phyloP scores from a whole-genome alignment of 179 eudicot genomes.

The Silene vulgaris region DNA sequence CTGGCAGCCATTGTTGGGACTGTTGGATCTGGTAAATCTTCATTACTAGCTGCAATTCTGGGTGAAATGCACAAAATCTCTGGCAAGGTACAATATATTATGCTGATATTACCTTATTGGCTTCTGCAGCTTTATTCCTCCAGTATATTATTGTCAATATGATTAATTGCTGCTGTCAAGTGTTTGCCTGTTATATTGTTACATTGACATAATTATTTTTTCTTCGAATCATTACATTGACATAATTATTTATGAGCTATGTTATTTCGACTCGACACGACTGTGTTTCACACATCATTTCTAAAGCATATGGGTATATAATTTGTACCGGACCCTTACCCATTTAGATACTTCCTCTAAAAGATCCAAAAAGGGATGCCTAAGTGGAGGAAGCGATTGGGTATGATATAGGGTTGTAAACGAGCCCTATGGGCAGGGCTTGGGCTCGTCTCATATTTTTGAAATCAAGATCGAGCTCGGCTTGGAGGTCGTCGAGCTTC shows the following conservation, averaged over 20 bases:
- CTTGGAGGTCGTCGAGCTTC: too few relatives aligned
- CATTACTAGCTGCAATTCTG: slow-evolving; percentile 67
- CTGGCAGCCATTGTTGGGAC: slow-evolving; percentile 89
- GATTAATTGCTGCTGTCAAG: background rate
- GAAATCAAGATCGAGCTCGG: too few relatives aligned
- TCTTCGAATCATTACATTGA: background rate
- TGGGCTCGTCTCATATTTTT: too few relatives aligned
- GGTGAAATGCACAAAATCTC: slow-evolving; percentile 86
- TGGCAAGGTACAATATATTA: slow-evolving; percentile 54
- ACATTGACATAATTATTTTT: background rate
- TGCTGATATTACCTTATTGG: background rate
- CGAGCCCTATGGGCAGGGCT: too few relatives aligned
- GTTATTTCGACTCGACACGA: too few relatives aligned
- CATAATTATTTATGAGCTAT: background rate
- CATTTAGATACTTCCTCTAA: too few relatives aligned
- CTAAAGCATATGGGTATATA: too few relatives aligned
- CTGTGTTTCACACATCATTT: too few relatives aligned
- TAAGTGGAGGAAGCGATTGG: too few relatives aligned
- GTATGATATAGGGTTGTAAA: too few relatives aligned
- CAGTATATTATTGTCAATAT: background rate
- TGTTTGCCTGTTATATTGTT: background rate
- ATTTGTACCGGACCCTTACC: too few relatives aligned
- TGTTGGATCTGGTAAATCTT: slow-evolving; percentile 94
- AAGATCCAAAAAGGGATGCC: too few relatives aligned
- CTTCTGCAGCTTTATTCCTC: background rate